Evolutionary conservation across 257 asterid species (phyloP).

Genomic region (Paraleonurus japonicus): DNA sequence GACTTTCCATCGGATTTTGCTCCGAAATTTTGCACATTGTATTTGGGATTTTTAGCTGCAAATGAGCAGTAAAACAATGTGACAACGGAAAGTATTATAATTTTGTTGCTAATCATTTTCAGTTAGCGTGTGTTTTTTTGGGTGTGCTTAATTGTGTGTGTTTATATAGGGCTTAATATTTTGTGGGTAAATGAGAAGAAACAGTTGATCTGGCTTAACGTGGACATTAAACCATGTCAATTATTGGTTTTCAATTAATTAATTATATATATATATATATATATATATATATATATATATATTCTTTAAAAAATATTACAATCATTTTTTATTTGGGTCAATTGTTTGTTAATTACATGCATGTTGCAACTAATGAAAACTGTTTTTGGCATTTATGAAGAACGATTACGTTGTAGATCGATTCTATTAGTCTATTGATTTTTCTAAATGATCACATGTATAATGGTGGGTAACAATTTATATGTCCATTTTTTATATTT

Average conservation of each 20-base stretch:
- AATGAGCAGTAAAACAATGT: conserved; percentile 17
- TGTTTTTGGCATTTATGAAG: no score
- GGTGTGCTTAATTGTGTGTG: neutral
- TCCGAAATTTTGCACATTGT: conserved; percentile 45
- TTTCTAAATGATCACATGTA: no score
- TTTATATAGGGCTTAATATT: conserved; percentile 23
- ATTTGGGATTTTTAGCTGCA: conserved; percentile 28
- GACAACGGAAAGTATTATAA: conserved; percentile 3
- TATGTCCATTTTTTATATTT: no score
- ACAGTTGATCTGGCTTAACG: conserved; percentile 16
- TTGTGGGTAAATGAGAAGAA: neutral
- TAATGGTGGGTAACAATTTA: no score
- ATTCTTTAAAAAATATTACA: no score
- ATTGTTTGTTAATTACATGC: neutral
- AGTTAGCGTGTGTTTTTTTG: neutral
- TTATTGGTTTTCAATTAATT: neutral
- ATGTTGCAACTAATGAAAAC: neutral
- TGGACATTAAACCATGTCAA: neutral
- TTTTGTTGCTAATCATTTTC: conserved; percentile 1
- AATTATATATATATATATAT: no score
- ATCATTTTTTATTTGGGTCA: neutral
- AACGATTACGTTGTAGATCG: no score
- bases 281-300: no score
- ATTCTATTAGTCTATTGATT: no score
- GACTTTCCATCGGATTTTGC: conserved; percentile 45